Evolutionary conservation across 768 basidiomycete species (phyloP).

Genomic region (Hemileccinum impolitum): DNA sequence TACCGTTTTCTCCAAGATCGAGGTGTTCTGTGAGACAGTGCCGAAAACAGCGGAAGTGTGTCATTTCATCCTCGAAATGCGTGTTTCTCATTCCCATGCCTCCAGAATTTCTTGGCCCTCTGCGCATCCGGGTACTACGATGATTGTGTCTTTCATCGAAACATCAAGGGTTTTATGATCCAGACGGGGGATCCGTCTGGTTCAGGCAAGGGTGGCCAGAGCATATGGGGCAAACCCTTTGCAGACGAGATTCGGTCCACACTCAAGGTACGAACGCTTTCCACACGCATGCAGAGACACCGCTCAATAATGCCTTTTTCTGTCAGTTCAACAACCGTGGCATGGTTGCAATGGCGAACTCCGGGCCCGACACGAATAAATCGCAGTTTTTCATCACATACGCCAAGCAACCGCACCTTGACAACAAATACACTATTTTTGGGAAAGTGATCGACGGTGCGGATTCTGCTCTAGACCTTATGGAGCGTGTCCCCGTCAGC

Average conservation of each 20-base stretch:
- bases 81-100: not conserved
- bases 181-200: conserved; percentile 91
- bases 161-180: conserved; percentile 94
- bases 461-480: conserved; percentile 91
- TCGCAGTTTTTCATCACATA: conserved; percentile 89
- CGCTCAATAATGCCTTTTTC: not conserved
- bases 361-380: conserved; percentile 92
- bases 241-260: conserved; percentile 91
- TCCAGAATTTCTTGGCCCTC: conserved; percentile 91
- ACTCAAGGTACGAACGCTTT: conserved; percentile 63
- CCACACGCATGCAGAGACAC: not conserved
- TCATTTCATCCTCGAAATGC: not conserved
- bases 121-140: conserved; percentile 90
- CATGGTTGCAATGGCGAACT: conserved; percentile 97
- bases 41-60: conserved; percentile 93
- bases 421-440: conserved; percentile 92
- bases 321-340: conserved; percentile 92
- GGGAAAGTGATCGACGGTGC: conserved; percentile 98
- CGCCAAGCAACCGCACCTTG: conserved; percentile 89
- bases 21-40: conserved; percentile 95
- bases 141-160: conserved; percentile 84
- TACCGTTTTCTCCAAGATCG: conserved; percentile 55
- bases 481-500: conserved; percentile 90
- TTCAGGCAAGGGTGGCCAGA: conserved; percentile 94
- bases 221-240: conserved; percentile 93